Percentiles rank a stretch among this genome's conserved stretches.
Evolutionary conservation across 768 basidiomycete species (phyloP).

Genomic region (Leccinum subgranulosum): DNA sequence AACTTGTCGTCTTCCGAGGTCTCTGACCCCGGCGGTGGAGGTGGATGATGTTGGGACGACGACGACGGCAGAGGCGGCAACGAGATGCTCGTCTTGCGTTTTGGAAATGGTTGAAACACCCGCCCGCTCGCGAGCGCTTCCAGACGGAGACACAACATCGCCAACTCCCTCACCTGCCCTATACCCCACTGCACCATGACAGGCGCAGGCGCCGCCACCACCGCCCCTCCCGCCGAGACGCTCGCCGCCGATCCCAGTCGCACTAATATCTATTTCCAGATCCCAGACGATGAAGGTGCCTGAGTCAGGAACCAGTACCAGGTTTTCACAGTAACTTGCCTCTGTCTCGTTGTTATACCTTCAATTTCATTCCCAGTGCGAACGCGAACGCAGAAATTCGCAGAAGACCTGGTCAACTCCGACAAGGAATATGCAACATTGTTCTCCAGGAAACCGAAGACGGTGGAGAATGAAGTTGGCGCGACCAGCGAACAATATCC

Average conservation of each 20-base stretch:
- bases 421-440: no score
- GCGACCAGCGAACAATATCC: neutral
- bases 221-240: conserved; percentile 7
- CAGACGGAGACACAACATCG: conserved; percentile 69
- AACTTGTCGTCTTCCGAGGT: conserved; percentile 20
- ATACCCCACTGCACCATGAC: conserved; percentile 52
- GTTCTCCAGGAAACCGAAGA: neutral
- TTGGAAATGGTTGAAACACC: conserved; percentile 48
- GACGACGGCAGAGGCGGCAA: no score
- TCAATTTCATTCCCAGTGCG: neutral
- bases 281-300: no score
- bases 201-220: conserved; percentile 2
- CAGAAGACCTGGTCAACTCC: neutral
- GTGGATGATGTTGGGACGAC: neutral
- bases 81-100: conserved; percentile 33
- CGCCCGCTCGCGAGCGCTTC: conserved; percentile 70
- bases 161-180: conserved; percentile 73
- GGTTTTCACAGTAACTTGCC: neutral
- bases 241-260: conserved; percentile 5
- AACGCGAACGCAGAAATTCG: neutral
- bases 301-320: no score
- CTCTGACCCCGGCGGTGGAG: conserved; percentile 9
- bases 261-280: no score
- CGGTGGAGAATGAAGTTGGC: neutral
- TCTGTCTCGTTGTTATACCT: no score